Evolutionary conservation across 495 filamentous ascomycete species (phyloP), one percentile per base, ranked within the genome.

Genomic region (Cercophora scortea): DNA sequence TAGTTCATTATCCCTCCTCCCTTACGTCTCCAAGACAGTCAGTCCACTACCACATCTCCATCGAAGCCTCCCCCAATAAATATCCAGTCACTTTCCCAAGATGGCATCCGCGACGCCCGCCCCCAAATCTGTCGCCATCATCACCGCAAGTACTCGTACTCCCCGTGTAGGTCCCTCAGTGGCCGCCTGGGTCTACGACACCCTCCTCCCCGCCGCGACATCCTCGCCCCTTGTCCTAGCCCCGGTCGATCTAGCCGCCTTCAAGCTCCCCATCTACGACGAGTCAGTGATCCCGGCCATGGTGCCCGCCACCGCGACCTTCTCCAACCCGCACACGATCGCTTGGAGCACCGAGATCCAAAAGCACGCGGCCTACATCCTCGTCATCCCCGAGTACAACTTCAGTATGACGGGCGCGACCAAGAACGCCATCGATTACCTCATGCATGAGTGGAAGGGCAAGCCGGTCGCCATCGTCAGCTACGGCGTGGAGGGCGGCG

Each of bases 391-490:
- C 9, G 70, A 72, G 63, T 72, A 72, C 55, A 72, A 72, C 63
- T 66, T 62, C 53, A 49, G 57, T 39, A 67, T 77, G 38, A 70
- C 79, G 0, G 80, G 79, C 0, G 74, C 70, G 32, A 54, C 80
- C 42, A 84, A 84, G 67, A 83, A 84, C 59, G 82, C 82, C 13
- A 74, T 85, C 44, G 81, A 85, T 59, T 83, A 81, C 58, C 70
- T 85, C 0, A 66, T 69, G 42, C 57, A 79, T 55, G 81, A 85
- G 60, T 84, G 81, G 81, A 71, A 62, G 49, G 78, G 75, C 32
- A 84, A 84, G 63, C 75, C 80, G 0, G 75, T 74, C 16, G 68
- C 65, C 49, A 71, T 83, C 53, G 72, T 84, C 12, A 76, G 67
- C 49, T 83, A 82, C 65, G 80, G 80, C 4, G 68, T 73, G 0